Evolutionary conservation across 306 rosid genomes (phyloP), one percentile per base, ranked within the genome.

Genomic region (Albizia julibrissin): DNA sequence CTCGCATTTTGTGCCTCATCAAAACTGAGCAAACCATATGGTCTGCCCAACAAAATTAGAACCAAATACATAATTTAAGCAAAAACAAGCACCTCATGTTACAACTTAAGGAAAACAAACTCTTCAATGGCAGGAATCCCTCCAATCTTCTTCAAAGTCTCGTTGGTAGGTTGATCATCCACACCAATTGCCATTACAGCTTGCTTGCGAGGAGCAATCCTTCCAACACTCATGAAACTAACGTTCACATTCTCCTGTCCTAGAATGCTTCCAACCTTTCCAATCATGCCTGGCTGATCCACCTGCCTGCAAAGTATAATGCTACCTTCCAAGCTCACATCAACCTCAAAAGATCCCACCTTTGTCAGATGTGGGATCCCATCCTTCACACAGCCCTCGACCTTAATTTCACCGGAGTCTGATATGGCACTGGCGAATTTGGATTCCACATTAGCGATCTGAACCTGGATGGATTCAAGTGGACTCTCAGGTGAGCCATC

Each of bases 151-250:
- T 91, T 92, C 91, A 96, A 81, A 43, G 91, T 14, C 79, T 90
- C 84, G 79, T 96, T 89, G 76, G 88, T 78, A 44, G 99, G 99
- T 81, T 71, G 91, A 0, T 96, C 99, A 75, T 96, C 99, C 40
- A 96, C 99, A 26, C 99, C 99, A 39, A 96, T 96, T 34, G 99
- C 99, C 99, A 96, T 96, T 42, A 96, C 92, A 84, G 99, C 99
- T 58, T 92, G 99, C 94, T 92, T 96, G 47, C 98, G 87, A n/a
- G 99, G 99, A 56, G 99, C 98, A 54, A 87, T 92, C 85, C 99
- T 93, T 83, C 98, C 99, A 0, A 93, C 98, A 37, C 99, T 96
- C 99, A 96, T 96, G 91, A 96, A 96, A 80, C 99, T 93, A 26
- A 96, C 99, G 49, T 96, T 93, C 80, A 96, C 97, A 83, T 93